These are phyloP conservation scores for Botrytis cinerea DNA, from an alignment of 2,329 filamentous ascomycete species.

Conservation along the genomic window DNA sequence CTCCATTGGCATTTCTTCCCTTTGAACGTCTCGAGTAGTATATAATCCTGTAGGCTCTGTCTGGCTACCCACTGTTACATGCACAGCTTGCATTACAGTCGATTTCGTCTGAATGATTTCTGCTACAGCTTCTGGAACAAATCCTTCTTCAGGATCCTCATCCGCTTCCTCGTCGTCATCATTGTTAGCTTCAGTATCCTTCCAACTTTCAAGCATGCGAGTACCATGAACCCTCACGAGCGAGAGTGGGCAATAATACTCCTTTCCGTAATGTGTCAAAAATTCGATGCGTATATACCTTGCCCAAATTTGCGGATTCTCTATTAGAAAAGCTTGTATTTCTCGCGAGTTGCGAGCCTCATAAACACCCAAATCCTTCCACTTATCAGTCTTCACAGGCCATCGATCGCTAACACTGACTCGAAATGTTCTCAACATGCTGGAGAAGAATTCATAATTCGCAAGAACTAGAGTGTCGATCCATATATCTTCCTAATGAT, in stretches of 20 bases:
- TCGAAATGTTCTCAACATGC: constrained; percentile 87
- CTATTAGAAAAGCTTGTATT: constrained; percentile 91
- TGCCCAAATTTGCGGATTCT: constrained; percentile 94
- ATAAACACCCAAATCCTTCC: constrained; percentile 85
- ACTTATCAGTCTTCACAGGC: constrained; percentile 87
- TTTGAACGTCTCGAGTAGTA: neutral
- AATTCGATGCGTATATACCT: constrained; percentile 92
- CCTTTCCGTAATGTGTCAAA: constrained; percentile 88
- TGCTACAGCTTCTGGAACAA: constrained; percentile 43
- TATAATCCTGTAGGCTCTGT: constrained; percentile 16
- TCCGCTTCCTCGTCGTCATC: constrained; percentile 51
- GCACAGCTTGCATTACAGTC: constrained; percentile 27
- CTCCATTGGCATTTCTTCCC: constrained; percentile 9
- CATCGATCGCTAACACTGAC: constrained; percentile 94
- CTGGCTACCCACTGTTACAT: neutral
- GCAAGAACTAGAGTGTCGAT: constrained; percentile 96
- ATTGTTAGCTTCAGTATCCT: constrained; percentile 74
- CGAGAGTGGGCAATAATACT: constrained; percentile 94
- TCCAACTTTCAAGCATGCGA: constrained; percentile 90
- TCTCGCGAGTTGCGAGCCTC: constrained; percentile 91
- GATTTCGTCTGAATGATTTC: constrained; percentile 34
- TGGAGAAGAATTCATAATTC: constrained; percentile 99
- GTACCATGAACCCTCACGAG: constrained; percentile 89
- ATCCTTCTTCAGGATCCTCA: constrained; percentile 30
- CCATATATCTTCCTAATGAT: constrained; percentile 56